phyloP scores from a whole-genome alignment of 2,329 filamentous ascomycete genomes.

The Ophiobolus disseminans region DNA sequence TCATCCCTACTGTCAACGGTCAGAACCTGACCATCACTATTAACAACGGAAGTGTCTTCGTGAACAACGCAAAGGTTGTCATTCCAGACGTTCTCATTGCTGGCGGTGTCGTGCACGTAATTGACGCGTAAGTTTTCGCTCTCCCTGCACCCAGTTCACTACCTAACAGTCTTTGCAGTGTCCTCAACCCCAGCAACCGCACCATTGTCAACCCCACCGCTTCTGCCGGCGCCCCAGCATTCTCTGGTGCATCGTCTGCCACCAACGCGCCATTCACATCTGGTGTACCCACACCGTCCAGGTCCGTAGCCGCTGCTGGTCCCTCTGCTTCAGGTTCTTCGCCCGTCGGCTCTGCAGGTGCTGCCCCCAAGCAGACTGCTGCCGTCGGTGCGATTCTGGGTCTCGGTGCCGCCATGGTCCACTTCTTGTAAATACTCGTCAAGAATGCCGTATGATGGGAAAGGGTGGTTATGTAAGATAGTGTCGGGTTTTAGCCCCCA shows the following conservation, averaged over 20 bases:
- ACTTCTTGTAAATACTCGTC: conserved; percentile 21
- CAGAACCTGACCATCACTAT: conserved; percentile 51
- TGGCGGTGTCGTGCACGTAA: conserved; percentile 59
- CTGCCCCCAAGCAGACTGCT: conserved; percentile 45
- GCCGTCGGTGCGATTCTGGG: conserved; percentile 57
- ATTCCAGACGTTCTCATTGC: conserved; percentile 52
- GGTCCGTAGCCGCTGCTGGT: conserved; percentile 46
- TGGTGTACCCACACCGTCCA: conserved; percentile 57
- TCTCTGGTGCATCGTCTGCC: conserved; percentile 57
- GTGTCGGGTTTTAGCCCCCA: not conserved
- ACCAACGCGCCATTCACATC: conserved; percentile 63
- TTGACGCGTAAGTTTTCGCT: conserved; percentile 54
- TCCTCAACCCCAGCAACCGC: conserved; percentile 62
- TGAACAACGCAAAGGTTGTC: conserved; percentile 54
- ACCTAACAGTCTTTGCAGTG: conserved; percentile 33
- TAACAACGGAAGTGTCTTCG: conserved; percentile 46
- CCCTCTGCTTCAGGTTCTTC: conserved; percentile 31
- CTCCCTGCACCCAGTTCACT: not conserved
- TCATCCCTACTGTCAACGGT: conserved; percentile 48
- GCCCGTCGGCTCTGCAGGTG: conserved; percentile 30
- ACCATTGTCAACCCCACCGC: conserved; percentile 54
- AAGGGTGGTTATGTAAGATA: too few species aligned
- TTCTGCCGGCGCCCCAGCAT: conserved; percentile 60
- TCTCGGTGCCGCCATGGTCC: conserved; percentile 55
- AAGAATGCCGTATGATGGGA: not conserved